Base-by-base conservation (phyloP, 495 filamentous ascomycete species). In the Penicillium simplicissimum region DNA sequence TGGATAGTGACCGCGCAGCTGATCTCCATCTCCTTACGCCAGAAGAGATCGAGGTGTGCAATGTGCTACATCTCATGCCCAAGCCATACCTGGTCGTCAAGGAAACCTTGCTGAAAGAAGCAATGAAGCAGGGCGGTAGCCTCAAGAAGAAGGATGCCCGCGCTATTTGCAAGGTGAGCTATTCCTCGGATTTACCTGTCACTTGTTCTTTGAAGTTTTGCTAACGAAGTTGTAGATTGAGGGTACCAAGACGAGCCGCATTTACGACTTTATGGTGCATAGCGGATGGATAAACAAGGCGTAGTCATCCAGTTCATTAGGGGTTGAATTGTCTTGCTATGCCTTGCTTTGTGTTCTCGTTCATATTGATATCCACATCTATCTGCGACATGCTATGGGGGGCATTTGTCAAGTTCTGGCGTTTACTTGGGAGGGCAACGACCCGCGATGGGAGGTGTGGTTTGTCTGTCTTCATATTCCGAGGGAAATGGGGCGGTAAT, bases 1-100 rank as follows among this genome's bases (percentile, higher is more conserved):
- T 96, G 37, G 85, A 85, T 43, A 86, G 86, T 67, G 92, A 96
- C 42, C 91, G 87, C 45, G 87, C 91, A 0, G 71, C 79, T 10
- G 96, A 97, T 64, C 70, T 92, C 17, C 95, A 98, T 65, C 83
- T 99, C 1, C 76, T 98, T n/a, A 90, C 89, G 0, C 81, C 84
- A 6, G 93, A 95, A 54, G 96, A 98, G 73, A 78, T 82, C 1
- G 90, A 97, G 67, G 76, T 99, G 4, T 98, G 96, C 76, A 87
- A 88, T 62, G 84, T 87, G 51, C 79, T 96, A 6, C 85, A 91
- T 34, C 74, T 98, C 36, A 87, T 91, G 73, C 96, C 95, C 1
- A 98, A 98, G 74, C 91, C 96, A 1, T 99, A 97, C 70, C 70
- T 96, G 36, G 90, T 91, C 65, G 93, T 99, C 74, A 98, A 98